Conservation (phyloP, 2,329 filamentous ascomycete genomes). For the Anthostomella pinea region DNA sequence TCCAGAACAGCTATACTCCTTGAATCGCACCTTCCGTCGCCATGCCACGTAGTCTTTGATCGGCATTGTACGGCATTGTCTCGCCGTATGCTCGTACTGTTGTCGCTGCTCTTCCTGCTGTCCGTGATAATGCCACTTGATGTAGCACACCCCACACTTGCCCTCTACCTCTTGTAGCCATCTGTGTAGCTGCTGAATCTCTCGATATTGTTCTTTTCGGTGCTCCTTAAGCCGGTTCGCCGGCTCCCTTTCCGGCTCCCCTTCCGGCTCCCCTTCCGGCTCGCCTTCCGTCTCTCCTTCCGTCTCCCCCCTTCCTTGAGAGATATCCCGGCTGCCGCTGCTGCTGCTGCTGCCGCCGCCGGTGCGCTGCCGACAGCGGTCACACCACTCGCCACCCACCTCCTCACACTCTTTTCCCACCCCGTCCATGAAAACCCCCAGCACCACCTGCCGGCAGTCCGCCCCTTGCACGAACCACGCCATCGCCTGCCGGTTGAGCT, state of each 20-base stretch:
- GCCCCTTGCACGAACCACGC: neutral
- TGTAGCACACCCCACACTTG: too few relatives aligned
- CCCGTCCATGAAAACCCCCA: too few relatives aligned
- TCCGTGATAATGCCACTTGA: neutral
- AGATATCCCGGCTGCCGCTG: too few relatives aligned
- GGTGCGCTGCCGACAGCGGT: too few relatives aligned
- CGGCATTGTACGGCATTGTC: neutral
- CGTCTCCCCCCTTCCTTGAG: too few relatives aligned
- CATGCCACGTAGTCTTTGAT: neutral
- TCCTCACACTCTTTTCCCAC: too few relatives aligned
- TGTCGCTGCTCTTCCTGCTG: neutral
- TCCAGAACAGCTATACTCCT: neutral
- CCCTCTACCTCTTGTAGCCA: neutral
- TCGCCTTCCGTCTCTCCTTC: too few relatives aligned
- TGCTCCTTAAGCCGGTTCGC: too few relatives aligned
- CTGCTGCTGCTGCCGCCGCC: too few relatives aligned
- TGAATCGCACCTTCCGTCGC: neutral
- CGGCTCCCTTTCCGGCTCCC: too few relatives aligned
- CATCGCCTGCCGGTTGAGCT: slow-evolving; percentile 2
- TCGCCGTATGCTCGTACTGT: neutral
- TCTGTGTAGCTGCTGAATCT: neutral
- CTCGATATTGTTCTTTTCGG: neutral
- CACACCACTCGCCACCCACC: too few relatives aligned
- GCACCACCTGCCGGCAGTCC: neutral
- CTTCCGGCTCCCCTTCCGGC: too few relatives aligned